These are phyloP conservation scores for Penicillium sclerotiorum DNA, from an alignment of 2,329 filamentous ascomycete genomes.

Conservation along the genomic window DNA sequence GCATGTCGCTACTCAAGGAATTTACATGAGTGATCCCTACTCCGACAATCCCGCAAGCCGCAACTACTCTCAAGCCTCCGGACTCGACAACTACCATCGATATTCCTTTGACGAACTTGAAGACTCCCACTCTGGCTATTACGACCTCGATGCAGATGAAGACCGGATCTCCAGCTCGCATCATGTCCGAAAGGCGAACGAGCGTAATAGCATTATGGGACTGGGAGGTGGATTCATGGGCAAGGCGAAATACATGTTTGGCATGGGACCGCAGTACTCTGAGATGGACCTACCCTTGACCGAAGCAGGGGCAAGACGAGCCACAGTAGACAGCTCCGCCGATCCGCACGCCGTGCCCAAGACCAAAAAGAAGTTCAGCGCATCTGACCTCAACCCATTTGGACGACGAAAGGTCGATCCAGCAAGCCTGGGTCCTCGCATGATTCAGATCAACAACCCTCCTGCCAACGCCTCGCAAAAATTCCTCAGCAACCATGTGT, in stretches of 20 bases:
- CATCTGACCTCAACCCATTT: conserved; percentile 87
- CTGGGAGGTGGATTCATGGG: conserved; percentile 87
- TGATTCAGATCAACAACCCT: conserved; percentile 95
- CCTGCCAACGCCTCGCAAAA: conserved; percentile 87
- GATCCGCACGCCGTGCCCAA: conserved; percentile 47
- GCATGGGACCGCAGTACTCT: conserved; percentile 83
- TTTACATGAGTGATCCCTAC: conserved; percentile 42
- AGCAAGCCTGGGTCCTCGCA: conserved; percentile 83
- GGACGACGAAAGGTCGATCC: conserved; percentile 83
- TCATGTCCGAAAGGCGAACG: conserved; percentile 61
- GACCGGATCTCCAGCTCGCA: conserved; percentile 57
- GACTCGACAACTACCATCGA: conserved; percentile 82
- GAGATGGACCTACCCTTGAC: conserved; percentile 98
- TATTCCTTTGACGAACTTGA: conserved; percentile 87
- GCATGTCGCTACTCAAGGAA: conserved; percentile 34
- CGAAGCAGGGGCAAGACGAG: conserved; percentile 64
- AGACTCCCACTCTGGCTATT: conserved; percentile 78
- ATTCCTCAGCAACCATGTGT: conserved; percentile 95
- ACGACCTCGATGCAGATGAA: conserved; percentile 66
- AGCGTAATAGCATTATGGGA: conserved; percentile 85
- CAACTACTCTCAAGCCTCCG: conserved; percentile 74
- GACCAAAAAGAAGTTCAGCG: conserved; percentile 63
- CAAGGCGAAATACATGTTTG: conserved; percentile 84
- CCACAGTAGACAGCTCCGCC: conserved; percentile 47
- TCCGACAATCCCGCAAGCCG: conserved; percentile 41